These are phyloP conservation scores for Pseudevernia furfuracea DNA, from an alignment of 495 filamentous ascomycete species.

Conservation along the genomic window DNA sequence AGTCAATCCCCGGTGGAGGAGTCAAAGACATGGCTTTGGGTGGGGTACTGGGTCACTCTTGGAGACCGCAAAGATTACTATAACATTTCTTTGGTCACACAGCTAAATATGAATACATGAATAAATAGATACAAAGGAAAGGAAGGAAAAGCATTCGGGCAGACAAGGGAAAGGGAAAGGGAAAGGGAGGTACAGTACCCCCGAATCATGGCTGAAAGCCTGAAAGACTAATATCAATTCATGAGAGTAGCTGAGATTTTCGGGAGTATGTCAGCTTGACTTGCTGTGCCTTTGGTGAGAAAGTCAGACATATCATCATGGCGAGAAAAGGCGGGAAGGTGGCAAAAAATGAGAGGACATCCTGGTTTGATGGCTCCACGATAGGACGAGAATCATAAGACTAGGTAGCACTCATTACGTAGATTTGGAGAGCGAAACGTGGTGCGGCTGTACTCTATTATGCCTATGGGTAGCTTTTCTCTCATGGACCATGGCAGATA, in stretches of 20 bases:
- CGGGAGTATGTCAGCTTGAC: no score
- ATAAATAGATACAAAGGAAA: not conserved
- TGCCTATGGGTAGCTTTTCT: no score
- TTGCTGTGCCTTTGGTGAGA: not conserved
- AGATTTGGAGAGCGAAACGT: not conserved
- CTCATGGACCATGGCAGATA: no score
- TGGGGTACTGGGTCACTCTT: not conserved
- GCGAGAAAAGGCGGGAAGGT: not conserved
- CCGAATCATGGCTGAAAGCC: not conserved
- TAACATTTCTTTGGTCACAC: not conserved
- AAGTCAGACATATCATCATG: conserved; percentile 3
- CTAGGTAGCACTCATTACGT: no score
- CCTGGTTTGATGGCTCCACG: not conserved
- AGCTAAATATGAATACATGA: not conserved
- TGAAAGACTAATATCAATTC: no score
- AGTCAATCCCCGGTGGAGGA: conserved; percentile 40
- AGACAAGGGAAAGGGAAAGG: not conserved
- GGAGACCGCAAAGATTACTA: not conserved
- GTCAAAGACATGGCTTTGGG: conserved; percentile 35
- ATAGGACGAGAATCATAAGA: not conserved
- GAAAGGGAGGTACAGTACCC: no score
- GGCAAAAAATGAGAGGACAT: not conserved
- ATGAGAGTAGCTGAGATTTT: not conserved
- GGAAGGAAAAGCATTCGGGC: not conserved
- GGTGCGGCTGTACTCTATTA: no score